A percentile compares a stretch with the other conserved stretches of the same genome.
These are phyloP conservation scores for Mimosa pudica DNA, from an alignment of 306 rosid genomes.

Conservation along the genomic window DNA sequence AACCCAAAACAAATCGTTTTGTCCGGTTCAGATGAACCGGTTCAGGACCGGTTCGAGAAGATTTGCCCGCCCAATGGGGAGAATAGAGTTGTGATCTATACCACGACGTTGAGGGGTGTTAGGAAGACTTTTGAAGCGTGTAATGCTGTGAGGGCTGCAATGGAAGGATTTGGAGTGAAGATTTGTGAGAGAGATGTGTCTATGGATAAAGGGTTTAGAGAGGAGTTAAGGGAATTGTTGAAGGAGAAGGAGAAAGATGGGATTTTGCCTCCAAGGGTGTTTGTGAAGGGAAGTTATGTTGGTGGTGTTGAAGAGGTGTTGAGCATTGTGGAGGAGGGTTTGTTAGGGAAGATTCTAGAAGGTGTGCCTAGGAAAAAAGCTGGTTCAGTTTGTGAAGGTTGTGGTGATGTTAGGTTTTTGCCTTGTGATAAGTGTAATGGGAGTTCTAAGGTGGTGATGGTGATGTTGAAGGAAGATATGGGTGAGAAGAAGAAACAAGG, in stretches of 20 bases:
- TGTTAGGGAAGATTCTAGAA: conserved; percentile 55
- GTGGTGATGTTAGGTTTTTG: conserved; percentile 79
- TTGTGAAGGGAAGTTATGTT: conserved; percentile 67
- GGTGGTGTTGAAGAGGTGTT: conserved; percentile 76
- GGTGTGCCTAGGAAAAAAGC: conserved; percentile 62
- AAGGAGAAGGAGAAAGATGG: conserved; percentile 49
- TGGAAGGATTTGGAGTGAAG: conserved; percentile 57
- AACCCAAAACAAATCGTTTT: conserved; percentile 45
- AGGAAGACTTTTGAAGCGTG: conserved; percentile 79
- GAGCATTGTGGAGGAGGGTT: conserved; percentile 67
- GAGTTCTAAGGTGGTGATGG: conserved; percentile 61
- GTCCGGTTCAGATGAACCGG: conserved; percentile 13
- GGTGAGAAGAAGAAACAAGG: conserved; percentile 41
- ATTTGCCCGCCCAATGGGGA: conserved; percentile 79
- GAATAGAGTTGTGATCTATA: conserved; percentile 72
- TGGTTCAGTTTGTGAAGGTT: conserved; percentile 77
- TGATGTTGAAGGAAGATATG: conserved; percentile 39
- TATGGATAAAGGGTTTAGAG: conserved; percentile 75
- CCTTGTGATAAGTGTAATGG: conserved; percentile 84
- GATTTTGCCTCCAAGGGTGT: conserved; percentile 67
- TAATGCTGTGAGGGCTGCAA: conserved; percentile 63
- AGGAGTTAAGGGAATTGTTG: conserved; percentile 56
- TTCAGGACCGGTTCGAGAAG: conserved; percentile 48
- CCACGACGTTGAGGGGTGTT: conserved; percentile 83
- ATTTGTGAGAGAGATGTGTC: conserved; percentile 87